Evolutionary conservation across 345 rosid species (phyloP).

Genomic region (Lepidium aucheri): DNA sequence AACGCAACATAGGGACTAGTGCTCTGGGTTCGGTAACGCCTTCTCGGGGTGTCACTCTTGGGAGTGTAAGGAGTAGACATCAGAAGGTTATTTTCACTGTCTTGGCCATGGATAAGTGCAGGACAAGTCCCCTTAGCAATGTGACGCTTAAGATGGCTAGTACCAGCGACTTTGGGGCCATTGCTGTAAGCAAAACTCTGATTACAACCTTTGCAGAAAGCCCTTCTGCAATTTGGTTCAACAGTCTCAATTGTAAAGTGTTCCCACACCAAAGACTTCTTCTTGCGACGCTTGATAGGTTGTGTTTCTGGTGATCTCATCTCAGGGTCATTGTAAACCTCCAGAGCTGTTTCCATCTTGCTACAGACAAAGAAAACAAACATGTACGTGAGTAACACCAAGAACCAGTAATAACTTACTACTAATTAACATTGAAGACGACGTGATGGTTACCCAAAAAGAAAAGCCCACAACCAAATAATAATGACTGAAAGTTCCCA

Average conservation of each 20-base stretch:
- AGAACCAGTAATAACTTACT: too few species aligned
- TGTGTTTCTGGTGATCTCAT: constrained; percentile 13
- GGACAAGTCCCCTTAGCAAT: constrained; percentile 86
- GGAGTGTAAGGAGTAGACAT: constrained; percentile 42
- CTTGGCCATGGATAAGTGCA: constrained; percentile 45
- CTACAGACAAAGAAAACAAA: neutral
- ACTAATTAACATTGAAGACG: too few species aligned
- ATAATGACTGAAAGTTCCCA: too few species aligned
- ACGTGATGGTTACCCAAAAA: too few species aligned
- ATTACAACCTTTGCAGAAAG: constrained; percentile 86
- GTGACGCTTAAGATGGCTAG: constrained; percentile 93
- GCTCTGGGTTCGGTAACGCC: constrained; percentile 56
- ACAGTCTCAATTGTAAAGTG: constrained; percentile 73
- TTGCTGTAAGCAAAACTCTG: constrained; percentile 98
- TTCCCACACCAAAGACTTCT: constrained; percentile 95
- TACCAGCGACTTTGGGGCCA: constrained; percentile 89
- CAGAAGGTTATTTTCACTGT: constrained; percentile 29
- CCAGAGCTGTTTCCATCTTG: constrained; percentile 14
- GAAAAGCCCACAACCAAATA: too few species aligned
- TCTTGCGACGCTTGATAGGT: constrained; percentile 25
- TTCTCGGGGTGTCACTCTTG: constrained; percentile 52
- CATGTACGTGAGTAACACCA: neutral
- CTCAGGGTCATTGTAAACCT: constrained; percentile 13
- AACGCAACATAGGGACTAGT: constrained; percentile 38
- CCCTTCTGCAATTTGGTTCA: constrained; percentile 70